Evolutionary conservation across 2,329 filamentous ascomycete genomes (phyloP), one percentile per base, ranked within the genome.

Genomic region (Thielaviopsis musarum): DNA sequence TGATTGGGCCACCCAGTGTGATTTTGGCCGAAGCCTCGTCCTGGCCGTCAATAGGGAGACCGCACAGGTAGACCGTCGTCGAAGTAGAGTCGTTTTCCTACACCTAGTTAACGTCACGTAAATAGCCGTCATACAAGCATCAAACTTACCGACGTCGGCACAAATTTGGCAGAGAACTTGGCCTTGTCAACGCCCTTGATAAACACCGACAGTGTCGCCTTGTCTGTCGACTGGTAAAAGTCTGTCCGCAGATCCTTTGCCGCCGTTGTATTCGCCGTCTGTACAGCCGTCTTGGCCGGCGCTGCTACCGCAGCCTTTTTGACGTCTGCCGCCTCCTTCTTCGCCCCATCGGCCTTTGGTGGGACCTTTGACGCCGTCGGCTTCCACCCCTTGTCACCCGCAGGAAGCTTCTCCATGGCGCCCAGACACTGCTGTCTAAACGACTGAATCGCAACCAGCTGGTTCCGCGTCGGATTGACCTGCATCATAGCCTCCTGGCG

Each of bases 371-470:
- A 53, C 1, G 73, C 68, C 0, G 70, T 75, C 34, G 77, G 68
- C 67, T 75, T 79, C 26, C 78, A 70, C 1, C 70, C 74, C 1
- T 72, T 66, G 54, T 78, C 72, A 2, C 74, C 74, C 13, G 65
- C 66, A 0, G 74, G 72, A 24, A 80, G 68, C 54, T 68, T 70
- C 52, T 73, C 71, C 69, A 82, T 66, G 24, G 67, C 66, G 0
- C 64, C 67, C 7, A 82, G 68, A n/a, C 73, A 71, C 66, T 79
- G 75, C 22, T 73, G 65, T 3, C 79, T 56, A 52, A 64, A 59
- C 4, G 58, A 41, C 30, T 53, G 26, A n/a, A 59, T 59, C 26
- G 52, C 17, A 12, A 56, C 22, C n/a, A 58, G 30, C 13, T 51
- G 57, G 26, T 59, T 63, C 5, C 52, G 62, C 0, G 19, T 62